Base-by-base conservation (phyloP, 306 rosid species). In the Cucurbita pepo region DNA sequence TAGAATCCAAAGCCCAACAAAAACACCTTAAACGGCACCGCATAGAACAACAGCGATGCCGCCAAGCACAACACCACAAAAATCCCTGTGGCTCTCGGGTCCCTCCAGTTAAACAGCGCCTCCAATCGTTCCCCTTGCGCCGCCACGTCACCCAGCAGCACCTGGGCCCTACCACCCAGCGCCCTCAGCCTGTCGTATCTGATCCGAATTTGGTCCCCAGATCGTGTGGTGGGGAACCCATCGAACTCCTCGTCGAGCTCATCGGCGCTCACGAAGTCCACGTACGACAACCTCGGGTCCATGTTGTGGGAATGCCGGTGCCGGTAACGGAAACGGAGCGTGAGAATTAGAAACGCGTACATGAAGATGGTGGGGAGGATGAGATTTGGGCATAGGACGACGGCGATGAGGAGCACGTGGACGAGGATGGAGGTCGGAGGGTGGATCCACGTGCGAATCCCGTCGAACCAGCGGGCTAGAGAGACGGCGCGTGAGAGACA, bases 181-280 rank as follows among this genome's bases (percentile, higher is more conserved):
- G 92, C 86, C 9, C 94, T 78, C 56, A 93, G 36, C 74, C 98
- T 78, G 10, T 93, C 98, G 48, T 93, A 90, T 74, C 96, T 57
- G 9, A 86, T 76, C 2, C 96, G 72, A 8, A 93, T 61, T 10
- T 73, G 77, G 19, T 93, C 92, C 3, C 71, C n/a, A 0, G 90
- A 75, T 21, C 91, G 54, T 9, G 85, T 58, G 4, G 89, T 79
- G 0, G 97, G 97, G 51, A 93, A 84, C 51, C 94, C 89, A 50
- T 90, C 98, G 0, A 93, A 87, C 77, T 93, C 98, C 45, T 93
- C 98, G 3, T 93, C 97, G 2, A 93, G 81, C 78, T 93, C 98
- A 8, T 93, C 96, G 0, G 74, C 18, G 69, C 88, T 86, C 66
- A 86, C 93, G 1, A 82, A 82, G 55, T 90, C 97, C 76, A 88